Evolutionary conservation across 2,329 filamentous ascomycete genomes (phyloP), one percentile per base, ranked within the genome.

Genomic region (Penicillium sp.): DNA sequence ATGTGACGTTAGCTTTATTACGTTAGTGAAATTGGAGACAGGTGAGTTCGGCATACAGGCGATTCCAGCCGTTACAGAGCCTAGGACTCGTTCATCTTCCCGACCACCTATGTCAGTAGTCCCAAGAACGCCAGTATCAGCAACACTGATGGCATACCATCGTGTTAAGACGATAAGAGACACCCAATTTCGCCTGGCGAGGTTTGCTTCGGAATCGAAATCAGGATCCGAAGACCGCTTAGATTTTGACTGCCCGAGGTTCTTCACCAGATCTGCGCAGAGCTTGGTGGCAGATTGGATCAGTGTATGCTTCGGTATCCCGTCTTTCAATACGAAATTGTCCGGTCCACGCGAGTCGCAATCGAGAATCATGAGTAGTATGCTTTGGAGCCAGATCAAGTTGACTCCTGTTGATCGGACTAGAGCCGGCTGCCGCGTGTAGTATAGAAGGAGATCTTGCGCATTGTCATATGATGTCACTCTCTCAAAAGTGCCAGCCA

Each of bases 71-170:
- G 76, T 69, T 29, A 74, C 71, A 21, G 71, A 70, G n/a, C 75
- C 74, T 55, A 78, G 66, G 26, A 79, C 70, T 46, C 74, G 71
- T 60, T 74, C 73, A 69, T 80, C 78, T 47, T 78, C 76, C 35
- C 71, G 74, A 9, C 74, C 74, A 52, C 73, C 75, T 55, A 78
- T 75, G 58, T 79, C 77, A 38, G 77, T 69, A 11, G 67, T 73
- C 41, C 72, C 73, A 46, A 80, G 70, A 38, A 78, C 68, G 61
- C 76, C 79, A 21, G 70, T 70, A 49, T 78, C 76, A 46, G 76
- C 77, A 15, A 78, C 75, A 66, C 77, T 78, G 35, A 79, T 72
- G 21, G 75, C 72, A 64, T 80, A 77, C 78, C 77, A 80, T 45
- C 78, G 78, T 7, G 73, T 70, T 47, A 80, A 61, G 41, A 80